Base-by-base conservation (phyloP, 768 basidiomycete genomes). In the Mycena kentingensis region DNA sequence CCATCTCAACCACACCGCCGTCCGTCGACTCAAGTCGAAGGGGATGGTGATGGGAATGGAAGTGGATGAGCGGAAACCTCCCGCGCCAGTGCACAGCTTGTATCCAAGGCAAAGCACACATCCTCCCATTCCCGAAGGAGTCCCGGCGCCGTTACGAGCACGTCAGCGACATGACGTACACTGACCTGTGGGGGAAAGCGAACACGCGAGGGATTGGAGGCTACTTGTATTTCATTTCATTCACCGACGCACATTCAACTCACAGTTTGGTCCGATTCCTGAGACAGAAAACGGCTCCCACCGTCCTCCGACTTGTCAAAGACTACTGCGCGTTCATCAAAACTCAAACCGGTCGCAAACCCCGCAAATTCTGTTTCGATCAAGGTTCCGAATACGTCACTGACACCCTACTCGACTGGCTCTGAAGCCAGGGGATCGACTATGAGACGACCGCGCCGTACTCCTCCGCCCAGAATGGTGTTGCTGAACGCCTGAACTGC, bases 391-490 rank as follows among this genome's bases (percentile, higher is more conserved):
- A 69, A 44, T 69, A 60, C 25, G 28, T 61, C 0, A 51, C 41
- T 18, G 18, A 55, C 1, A 58, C 60, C 16, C 58, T 63, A 2
- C 38, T 61, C 2, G 42, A 36, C 3, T 60, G 54, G 28, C 34
- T 31, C 37, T 3, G 3, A 19, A n/a, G 16, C 29, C 46, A 62
- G 7, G 70, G 70, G 0, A 70, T 65, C 12, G 36, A 39, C 1
- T 56, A 48, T 11, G 53, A 68, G 41, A 41, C 52, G 5, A 70
- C 67, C 15, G 61, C 56, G 1, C 68, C 61, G 1, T 43, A 69
- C 42, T 63, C 67, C 3, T 67, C 68, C 1, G 42, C 64, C 25
- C 65, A 70, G 29, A 71, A 72, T 24, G 67, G 70, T 7, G 54
- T 70, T 2, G 64, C 68, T 0, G 65, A 72, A 54, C 58, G 57